Conservation (phyloP, 495 filamentous ascomycete genomes). For the Penicillium subrubescens region DNA sequence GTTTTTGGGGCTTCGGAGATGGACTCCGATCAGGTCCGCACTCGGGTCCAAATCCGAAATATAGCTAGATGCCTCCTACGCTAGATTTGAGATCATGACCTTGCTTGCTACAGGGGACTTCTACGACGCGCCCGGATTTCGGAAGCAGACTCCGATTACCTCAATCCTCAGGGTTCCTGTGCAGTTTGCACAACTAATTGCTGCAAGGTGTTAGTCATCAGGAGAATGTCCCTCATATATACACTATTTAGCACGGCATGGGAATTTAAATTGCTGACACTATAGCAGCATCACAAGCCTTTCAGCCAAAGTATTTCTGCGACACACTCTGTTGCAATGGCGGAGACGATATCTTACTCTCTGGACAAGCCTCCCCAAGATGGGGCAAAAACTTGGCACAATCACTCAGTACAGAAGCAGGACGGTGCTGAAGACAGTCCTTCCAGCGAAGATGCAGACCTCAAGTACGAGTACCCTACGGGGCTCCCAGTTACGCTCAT, state of each 20-base stretch:
- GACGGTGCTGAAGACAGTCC: not conserved
- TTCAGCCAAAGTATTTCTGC: not conserved
- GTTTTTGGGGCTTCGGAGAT: not conserved
- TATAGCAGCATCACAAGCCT: not conserved
- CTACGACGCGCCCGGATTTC: not conserved
- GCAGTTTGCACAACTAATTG: not conserved
- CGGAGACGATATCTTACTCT: not conserved
- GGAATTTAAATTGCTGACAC: not conserved
- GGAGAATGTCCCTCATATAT: not conserved
- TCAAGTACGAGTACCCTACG: conserved; percentile 5
- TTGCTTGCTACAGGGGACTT: not conserved
- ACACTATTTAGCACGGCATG: not conserved
- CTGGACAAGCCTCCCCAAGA: not conserved
- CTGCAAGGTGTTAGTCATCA: not conserved
- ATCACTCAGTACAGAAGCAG: not conserved
- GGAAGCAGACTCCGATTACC: conserved; percentile 1
- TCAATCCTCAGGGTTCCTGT: not conserved
- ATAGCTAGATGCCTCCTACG: not conserved
- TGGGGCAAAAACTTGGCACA: not conserved
- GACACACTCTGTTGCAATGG: not conserved
- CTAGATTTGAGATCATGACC: not conserved
- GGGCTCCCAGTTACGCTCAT: conserved; percentile 14
- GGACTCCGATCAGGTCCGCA: not conserved
- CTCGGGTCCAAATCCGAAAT: no score
- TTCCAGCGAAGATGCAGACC: conserved; percentile 5